Base-by-base conservation (phyloP, 2,329 filamentous ascomycete species). In the Diaporthe citri region DNA sequence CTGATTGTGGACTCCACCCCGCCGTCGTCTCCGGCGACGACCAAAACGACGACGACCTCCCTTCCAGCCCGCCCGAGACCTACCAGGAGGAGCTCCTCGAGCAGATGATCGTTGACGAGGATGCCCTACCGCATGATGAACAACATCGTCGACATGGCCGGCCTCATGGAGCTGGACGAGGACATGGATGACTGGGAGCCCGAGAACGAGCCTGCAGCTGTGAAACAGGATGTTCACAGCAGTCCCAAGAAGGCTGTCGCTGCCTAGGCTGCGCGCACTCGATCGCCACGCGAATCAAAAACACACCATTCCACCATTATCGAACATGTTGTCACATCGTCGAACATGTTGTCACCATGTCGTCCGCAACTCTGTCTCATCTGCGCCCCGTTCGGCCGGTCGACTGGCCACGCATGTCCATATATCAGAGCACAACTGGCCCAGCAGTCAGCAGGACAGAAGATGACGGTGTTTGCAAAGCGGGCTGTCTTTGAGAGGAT, bases 1-100 rank as follows among this genome's bases (percentile, higher is more conserved):
- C 78, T 75, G 81, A 79, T 36, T 88, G 87, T 76, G 81, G 81
- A 25, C 71, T 76, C 13, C 71, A 75, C 28, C 76, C 80, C 22
- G 78, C 78, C 52, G 72, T 77, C 28, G 74, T 74, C 51, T 66
- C 69, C 51, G 31, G 66, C 73, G 34, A 71, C 28, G n/a, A 67
- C 72, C 78, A 78, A 72, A 72, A 78, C 60, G 74, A 76, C 22
- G 56, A 55, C 20, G 74, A 76, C 22, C 43, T 70, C 12, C 56
- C 56, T 43, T 69, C 46, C 55, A 76, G 59, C 64, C 75, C 62
- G 22, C 73, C 75, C n/a, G 36, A 71, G 55, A 57, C 73, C 34
- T 76, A 72, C 34, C 69, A 75, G 62, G 73, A 67, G 69, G 75
- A 75, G 48, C 56, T 71, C 4, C 57, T 71, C 34, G 69, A 59